These are phyloP conservation scores for Didymella keratinophila DNA, from an alignment of 2,329 filamentous ascomycete species.

Conservation along the genomic window DNA sequence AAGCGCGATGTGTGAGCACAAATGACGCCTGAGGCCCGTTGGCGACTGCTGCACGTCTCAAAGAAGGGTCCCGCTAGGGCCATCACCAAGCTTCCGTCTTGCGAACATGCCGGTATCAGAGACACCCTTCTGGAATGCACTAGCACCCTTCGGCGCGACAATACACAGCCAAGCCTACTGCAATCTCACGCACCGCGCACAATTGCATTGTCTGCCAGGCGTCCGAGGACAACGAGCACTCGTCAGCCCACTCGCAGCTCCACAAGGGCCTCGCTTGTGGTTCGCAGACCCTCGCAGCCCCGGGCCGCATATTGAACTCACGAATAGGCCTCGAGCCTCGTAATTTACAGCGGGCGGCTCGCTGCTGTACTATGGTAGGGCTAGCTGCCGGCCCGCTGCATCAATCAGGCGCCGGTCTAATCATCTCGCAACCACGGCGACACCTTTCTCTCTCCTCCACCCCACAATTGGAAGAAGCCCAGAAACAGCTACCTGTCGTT, in stretches of 20 bases:
- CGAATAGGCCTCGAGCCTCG: not conserved
- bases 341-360: slow-evolving; percentile 4
- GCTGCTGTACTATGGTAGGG: slow-evolving; percentile 8
- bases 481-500: slow-evolving; percentile 29
- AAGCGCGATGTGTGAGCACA: not conserved
- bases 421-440: slow-evolving; percentile 32
- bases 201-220: slow-evolving; percentile 2
- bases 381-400: slow-evolving; percentile 21
- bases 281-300: not conserved
- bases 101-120: not conserved
- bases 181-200: slow-evolving; percentile 5
- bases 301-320: not conserved
- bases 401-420: slow-evolving; percentile 17
- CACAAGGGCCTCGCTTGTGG: not conserved
- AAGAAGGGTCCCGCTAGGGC: slow-evolving; percentile 15
- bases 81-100: slow-evolving; percentile 15
- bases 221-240: not conserved
- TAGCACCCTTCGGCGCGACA: slow-evolving; percentile 18
- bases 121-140: slow-evolving; percentile 11
- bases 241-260: not conserved
- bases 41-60: slow-evolving; percentile 20
- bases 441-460: slow-evolving; percentile 42
- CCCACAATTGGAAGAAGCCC: slow-evolving; percentile 44
- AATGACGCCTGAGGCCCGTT: slow-evolving; percentile 18
- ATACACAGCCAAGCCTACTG: slow-evolving; percentile 18